Conservation (phyloP, 768 basidiomycete genomes). For the Suillus discolor region DNA sequence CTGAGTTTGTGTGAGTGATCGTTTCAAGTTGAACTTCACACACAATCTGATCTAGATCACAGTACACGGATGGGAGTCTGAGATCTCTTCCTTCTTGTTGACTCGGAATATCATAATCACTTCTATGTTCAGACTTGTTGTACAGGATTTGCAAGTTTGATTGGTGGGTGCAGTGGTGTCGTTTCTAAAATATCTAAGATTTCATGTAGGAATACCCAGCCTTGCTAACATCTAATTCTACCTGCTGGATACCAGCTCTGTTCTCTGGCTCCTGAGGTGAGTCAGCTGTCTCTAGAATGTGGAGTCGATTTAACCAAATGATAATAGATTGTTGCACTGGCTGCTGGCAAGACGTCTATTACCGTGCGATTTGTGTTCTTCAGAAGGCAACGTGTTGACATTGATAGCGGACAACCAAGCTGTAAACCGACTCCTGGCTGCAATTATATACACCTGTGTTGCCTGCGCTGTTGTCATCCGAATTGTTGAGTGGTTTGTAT, state of each 20-base stretch:
- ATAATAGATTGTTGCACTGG: too few relatives aligned
- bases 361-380: too few relatives aligned
- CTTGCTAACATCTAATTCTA: constrained; percentile 48
- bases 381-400: too few relatives aligned
- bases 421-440: too few relatives aligned
- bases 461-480: too few relatives aligned
- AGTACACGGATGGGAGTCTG: constrained; percentile 48
- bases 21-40: neutral
- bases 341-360: too few relatives aligned
- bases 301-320: too few relatives aligned
- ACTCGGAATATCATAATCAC: constrained; percentile 8
- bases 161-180: constrained; percentile 17
- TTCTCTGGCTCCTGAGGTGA: constrained; percentile 44
- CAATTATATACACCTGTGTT: too few relatives aligned
- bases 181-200: constrained; percentile 19
- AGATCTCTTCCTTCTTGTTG: constrained; percentile 43
- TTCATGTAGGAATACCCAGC: constrained; percentile 52
- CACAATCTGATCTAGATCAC: neutral
- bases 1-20: constrained; percentile 49
- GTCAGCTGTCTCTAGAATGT: constrained; percentile 2
- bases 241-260: constrained; percentile 60
- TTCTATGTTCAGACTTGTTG: neutral
- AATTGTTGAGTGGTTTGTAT: too few relatives aligned
- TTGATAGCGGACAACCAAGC: too few relatives aligned
- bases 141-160: constrained; percentile 27